phyloP scores from a whole-genome alignment of 805 yeast species.

The Kodamaea kaohsiungensis region DNA sequence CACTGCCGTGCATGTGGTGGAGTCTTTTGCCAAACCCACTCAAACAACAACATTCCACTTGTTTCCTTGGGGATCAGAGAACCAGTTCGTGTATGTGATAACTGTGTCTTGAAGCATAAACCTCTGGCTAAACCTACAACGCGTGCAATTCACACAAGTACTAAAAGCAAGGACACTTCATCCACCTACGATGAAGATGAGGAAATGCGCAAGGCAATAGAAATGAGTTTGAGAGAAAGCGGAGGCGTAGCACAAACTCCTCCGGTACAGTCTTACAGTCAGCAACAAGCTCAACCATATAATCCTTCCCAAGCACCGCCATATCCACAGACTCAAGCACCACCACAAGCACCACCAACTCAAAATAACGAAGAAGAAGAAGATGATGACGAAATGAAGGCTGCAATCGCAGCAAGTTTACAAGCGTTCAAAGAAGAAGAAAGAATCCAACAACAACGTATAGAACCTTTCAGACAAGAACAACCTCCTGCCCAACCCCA shows the following conservation, averaged over 20 bases:
- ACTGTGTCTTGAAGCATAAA: constrained; percentile 68
- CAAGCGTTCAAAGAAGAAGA: constrained; percentile 58
- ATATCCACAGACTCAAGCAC: background rate
- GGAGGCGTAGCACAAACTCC: constrained; percentile 15
- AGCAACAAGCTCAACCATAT: background rate
- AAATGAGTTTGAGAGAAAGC: constrained; percentile 67
- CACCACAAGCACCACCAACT: constrained; percentile 4
- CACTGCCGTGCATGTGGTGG: constrained; percentile 98
- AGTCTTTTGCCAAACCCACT: constrained; percentile 83
- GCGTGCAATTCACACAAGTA: background rate
- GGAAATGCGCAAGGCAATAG: constrained; percentile 75
- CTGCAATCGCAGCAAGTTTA: constrained; percentile 91
- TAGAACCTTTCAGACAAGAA: background rate
- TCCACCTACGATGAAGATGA: constrained; percentile 62
- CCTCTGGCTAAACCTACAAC: background rate
- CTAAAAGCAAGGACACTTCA: constrained; percentile 5
- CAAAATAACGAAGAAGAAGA: constrained; percentile 62
- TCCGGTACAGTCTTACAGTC: constrained; percentile 13
- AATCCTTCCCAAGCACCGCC: constrained; percentile 3
- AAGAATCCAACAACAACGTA: constrained; percentile 11
- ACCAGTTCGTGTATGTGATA: constrained; percentile 92
- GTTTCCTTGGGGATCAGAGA: constrained; percentile 84
- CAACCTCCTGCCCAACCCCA: constrained; percentile 14
- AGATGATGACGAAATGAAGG: constrained; percentile 82
- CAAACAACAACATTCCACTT: constrained; percentile 68